Percentiles rank a stretch among this genome's conserved stretches.
phyloP scores from a whole-genome alignment of 1,284 basidiomycete genomes.

The Moesziomyces aphidis region DNA sequence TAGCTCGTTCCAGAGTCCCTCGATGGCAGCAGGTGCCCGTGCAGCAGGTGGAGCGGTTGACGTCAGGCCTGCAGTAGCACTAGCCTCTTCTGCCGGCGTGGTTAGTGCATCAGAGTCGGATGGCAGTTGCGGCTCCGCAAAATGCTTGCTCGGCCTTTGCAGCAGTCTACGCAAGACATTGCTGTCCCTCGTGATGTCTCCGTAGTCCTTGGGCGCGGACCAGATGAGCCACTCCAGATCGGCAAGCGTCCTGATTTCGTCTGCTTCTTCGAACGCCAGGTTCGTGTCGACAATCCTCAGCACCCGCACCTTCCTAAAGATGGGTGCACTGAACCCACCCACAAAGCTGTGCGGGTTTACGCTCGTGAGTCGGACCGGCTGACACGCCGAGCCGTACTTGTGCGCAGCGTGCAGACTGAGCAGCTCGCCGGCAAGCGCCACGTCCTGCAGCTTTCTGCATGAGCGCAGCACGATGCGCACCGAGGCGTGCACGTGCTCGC shows the following conservation, averaged over 20 bases:
- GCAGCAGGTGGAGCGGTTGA: not conserved
- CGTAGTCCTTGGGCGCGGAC: conserved; percentile 61
- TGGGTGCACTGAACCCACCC: conserved; percentile 60
- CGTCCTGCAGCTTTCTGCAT: conserved; percentile 58
- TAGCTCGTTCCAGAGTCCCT: conserved; percentile 34
- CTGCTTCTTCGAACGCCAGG: conserved; percentile 60
- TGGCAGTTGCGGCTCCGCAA: conserved; percentile 1
- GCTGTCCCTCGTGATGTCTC: conserved; percentile 52
- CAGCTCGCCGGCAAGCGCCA: conserved; percentile 61
- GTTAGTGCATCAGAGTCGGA: not conserved
- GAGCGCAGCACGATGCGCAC: conserved; percentile 53
- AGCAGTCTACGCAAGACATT: conserved; percentile 49
- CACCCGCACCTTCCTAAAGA: conserved; percentile 56
- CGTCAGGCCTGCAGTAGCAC: not conserved
- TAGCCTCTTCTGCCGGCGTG: not conserved
- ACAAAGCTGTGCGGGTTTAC: conserved; percentile 66
- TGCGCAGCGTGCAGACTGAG: conserved; percentile 51
- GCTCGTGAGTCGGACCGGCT: conserved; percentile 57
- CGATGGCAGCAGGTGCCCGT: conserved; percentile 7
- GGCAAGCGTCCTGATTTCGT: conserved; percentile 57
- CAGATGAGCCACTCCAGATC: conserved; percentile 54
- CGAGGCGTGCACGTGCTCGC: conserved; percentile 37
- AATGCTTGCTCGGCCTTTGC: conserved; percentile 32
- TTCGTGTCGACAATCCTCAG: conserved; percentile 61
- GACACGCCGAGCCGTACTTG: conserved; percentile 63